Evolutionary conservation across 23 red algal species (phyloP), one percentile per base, ranked within the genome.

Genomic region (Gracilaria caudata): DNA sequence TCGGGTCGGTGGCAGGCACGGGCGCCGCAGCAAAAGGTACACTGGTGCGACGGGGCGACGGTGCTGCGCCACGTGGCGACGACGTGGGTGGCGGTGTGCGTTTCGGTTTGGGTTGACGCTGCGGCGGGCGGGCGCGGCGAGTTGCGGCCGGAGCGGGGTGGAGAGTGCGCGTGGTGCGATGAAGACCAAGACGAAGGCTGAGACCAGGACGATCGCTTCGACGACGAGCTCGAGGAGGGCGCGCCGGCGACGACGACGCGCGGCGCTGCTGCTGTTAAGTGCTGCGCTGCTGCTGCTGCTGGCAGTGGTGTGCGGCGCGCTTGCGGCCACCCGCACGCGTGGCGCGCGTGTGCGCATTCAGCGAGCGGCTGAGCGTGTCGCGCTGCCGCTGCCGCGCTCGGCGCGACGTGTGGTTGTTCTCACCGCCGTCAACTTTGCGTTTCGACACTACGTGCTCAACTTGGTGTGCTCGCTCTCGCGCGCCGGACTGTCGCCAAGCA

Each of bases 391-490:
- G 70, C 43, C 70, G 38, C 70, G 4, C 38, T 8, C 70, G 37
- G 1, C 8, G 21, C 43, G 37, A 0, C 70, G 70, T 47, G 43
- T 83, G 16, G 79, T 83, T 10, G 21, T 83, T 6, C 25, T 83
- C 57, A 83, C 79, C 29, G 79, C 79, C 56, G 79, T 83, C 54
- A 83, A 83, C 63, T 83, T 66, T 34, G 79, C 79, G 19, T 83
- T 83, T 17, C 79, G 79, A 0, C 57, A 83, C 39, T 83, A 83
- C 57, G 57, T 61, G 79, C 79, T 83, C 79, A 83, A 83, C 38
- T 5, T 83, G 16, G 57, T 39, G 49, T 83, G 79, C 79, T 83
- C 79, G 21, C 43, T 83, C 20, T 10, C 9, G 38, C 79, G 58
- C 23, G 28, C 70, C 37, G 37, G 21, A 4, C 19, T 47, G 38